A percentile compares a stretch with the other conserved stretches of the same genome.
Conservation (phyloP, 257 asterid genomes). For the Scutellaria galericulata region DNA sequence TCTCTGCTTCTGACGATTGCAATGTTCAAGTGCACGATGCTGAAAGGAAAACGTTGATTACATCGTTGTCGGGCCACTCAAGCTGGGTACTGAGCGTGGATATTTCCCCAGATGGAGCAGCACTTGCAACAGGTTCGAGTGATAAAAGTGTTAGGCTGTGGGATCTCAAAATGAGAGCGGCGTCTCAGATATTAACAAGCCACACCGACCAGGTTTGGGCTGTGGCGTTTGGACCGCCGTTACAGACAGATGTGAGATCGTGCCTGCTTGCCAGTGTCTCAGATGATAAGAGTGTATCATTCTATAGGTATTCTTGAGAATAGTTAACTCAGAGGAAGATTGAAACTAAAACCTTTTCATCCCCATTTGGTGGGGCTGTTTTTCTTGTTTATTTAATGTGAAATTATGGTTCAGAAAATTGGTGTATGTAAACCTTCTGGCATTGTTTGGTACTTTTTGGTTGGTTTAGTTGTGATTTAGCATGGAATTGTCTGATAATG, state of each 20-base stretch:
- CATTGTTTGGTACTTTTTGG: neutral
- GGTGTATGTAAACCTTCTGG: conserved; percentile 27
- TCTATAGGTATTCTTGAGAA: conserved; percentile 72
- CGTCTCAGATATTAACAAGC: conserved; percentile 78
- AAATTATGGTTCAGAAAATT: conserved; percentile 24
- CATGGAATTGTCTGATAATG: conserved; percentile 5
- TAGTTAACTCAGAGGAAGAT: neutral
- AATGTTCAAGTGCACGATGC: conserved; percentile 88
- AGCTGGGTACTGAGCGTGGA: conserved; percentile 95
- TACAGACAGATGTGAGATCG: conserved; percentile 57
- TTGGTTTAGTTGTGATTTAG: conserved; percentile 26
- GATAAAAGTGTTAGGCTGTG: conserved; percentile 83
- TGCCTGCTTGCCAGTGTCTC: conserved; percentile 92
- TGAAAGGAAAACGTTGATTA: conserved; percentile 70
- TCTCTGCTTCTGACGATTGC: conserved; percentile 93
- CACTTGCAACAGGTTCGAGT: conserved; percentile 90
- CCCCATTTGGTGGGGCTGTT: conserved; percentile 14
- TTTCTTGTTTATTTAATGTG: neutral
- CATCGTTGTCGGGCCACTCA: conserved; percentile 84
- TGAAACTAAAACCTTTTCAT: neutral
- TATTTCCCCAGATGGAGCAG: conserved; percentile 86
- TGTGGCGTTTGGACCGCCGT: conserved; percentile 85
- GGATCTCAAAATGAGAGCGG: conserved; percentile 97
- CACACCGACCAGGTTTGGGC: conserved; percentile 96
- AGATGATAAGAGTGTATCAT: conserved; percentile 82